These are phyloP conservation scores for Saccharum spontaneum DNA, from an alignment of 176 grass and related monocot species.

Conservation along the genomic window DNA sequence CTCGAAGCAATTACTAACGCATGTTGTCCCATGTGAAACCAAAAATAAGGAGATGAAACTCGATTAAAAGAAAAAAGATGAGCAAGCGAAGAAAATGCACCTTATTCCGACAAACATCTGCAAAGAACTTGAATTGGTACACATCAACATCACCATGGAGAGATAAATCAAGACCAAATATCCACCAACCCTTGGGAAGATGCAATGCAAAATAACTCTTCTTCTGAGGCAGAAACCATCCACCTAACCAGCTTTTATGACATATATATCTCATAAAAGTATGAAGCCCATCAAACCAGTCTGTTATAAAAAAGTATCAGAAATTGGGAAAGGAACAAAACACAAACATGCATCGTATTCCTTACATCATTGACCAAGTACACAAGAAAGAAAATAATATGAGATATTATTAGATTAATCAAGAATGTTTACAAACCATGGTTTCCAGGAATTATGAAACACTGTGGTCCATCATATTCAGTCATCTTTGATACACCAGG, in stretches of 20 bases:
- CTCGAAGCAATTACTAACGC: slow-evolving; percentile 2
- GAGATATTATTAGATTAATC: slow-evolving; percentile 26
- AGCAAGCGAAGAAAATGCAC: slow-evolving; percentile 35
- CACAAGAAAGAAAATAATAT: slow-evolving; percentile 21
- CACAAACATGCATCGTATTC: slow-evolving; percentile 23
- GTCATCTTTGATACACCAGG: slow-evolving; percentile 65
- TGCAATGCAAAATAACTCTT: slow-evolving; percentile 97
- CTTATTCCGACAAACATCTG: slow-evolving; percentile 77
- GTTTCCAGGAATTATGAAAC: slow-evolving; percentile 97
- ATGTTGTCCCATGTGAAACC: neutral
- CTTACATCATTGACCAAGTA: slow-evolving; percentile 9
- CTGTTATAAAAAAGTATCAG: slow-evolving; percentile 37
- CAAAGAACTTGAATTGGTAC: slow-evolving; percentile 95
- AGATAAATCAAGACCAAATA: slow-evolving; percentile 97
- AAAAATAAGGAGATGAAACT: slow-evolving; percentile 6
- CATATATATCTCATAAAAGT: slow-evolving; percentile 97
- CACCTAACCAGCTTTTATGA: slow-evolving; percentile 94
- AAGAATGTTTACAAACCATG: slow-evolving; percentile 62
- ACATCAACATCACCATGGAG: slow-evolving; percentile 95
- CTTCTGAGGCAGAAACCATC: slow-evolving; percentile 94
- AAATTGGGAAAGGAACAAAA: slow-evolving; percentile 28
- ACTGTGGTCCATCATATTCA: slow-evolving; percentile 82
- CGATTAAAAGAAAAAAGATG: neutral
- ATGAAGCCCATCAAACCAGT: slow-evolving; percentile 96
- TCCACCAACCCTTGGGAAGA: slow-evolving; percentile 89